Evolutionary conservation across 495 filamentous ascomycete species (phyloP).

Genomic region (Hypomontagnella submonticulosa): DNA sequence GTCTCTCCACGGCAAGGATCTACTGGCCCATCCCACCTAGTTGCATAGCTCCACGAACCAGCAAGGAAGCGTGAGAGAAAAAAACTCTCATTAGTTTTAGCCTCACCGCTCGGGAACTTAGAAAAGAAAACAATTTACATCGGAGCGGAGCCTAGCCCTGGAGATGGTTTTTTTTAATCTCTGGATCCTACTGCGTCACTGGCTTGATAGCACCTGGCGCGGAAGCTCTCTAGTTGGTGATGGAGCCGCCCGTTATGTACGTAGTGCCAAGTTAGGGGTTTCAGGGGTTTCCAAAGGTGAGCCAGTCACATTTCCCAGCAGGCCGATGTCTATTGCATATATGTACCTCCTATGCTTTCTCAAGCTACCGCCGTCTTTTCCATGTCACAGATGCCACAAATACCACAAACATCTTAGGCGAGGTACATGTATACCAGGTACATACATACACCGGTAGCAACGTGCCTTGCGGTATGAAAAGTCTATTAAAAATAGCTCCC

Average conservation of each 20-base stretch:
- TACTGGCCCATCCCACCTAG: constrained; percentile 30
- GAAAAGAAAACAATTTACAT: too few relatives aligned
- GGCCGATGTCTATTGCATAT: too few relatives aligned
- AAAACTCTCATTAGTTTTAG: constrained; percentile 9
- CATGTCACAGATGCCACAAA: not conserved
- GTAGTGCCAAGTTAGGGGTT: not conserved
- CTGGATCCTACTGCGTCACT: constrained; percentile 32
- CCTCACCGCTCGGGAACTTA: constrained; percentile 38
- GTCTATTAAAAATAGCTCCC: constrained; percentile 16
- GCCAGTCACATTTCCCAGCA: too few relatives aligned
- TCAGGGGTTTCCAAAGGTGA: not conserved
- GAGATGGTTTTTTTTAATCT: constrained; percentile 10
- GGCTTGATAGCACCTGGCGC: too few relatives aligned
- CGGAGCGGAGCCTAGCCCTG: constrained; percentile 27
- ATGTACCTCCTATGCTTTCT: not conserved
- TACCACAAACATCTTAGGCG: constrained; percentile 8
- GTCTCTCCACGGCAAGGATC: constrained; percentile 38
- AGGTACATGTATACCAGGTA: constrained; percentile 17
- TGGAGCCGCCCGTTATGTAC: too few relatives aligned
- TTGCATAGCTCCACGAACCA: not conserved
- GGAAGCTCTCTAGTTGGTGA: constrained; percentile 12
- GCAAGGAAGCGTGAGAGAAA: constrained; percentile 12
- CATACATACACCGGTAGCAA: not conserved
- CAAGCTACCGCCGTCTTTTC: constrained; percentile 6
- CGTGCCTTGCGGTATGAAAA: constrained; percentile 18